Evolutionary conservation across 2,329 filamentous ascomycete species (phyloP), one percentile per base, ranked within the genome.

Genomic region (Exophiala sideris): DNA sequence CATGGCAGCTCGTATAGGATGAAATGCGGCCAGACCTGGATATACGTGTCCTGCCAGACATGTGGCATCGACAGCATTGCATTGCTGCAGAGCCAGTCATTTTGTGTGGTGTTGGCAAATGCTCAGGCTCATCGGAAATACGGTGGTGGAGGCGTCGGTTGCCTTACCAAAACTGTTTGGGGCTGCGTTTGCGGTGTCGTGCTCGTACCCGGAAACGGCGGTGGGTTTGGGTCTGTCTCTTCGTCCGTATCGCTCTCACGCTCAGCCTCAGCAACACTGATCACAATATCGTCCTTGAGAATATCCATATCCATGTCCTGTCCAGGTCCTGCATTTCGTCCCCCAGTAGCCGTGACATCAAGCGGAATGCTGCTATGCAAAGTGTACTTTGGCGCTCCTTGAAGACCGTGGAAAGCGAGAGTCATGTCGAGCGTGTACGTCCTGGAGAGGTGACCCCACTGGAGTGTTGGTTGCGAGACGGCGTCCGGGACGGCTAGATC

Each of bases 341-440:
- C 45, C 32, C 39, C 45, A 14, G 40, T 14, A 3, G 57, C 33
- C 1, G 44, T 18, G 9, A 60, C 45, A 11, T 33, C 29, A 33
- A 60, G 21, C 11, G 57, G 52, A 6, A 60, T 50, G 18, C 33
- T 16, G n/a, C 12, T 46, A 21, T 44, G 36, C n/a, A 57, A 7
- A 12, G 36, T 57, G 46, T 60, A 60, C 36, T 54, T 56, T 6
- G 57, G 51, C 29, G 54, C 51, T 12, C 57, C 57, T 20, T 52
- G 51, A 9, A 54, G 7, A 33, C 54, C 51, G n/a, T 54, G 51
- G 41, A 60, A 60, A 14, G 45, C 32, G 18, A 60, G 29, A 3
- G 51, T 47, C 20, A 60, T 32, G 12, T 60, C 44, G 10, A 60
- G 49, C 11, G 40, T 46, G 48, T 60, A 60, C 7, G 57, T 51